Evolutionary conservation across 2,329 filamentous ascomycete genomes (phyloP).

Genomic region (Pseudogymnoascus sp.): DNA sequence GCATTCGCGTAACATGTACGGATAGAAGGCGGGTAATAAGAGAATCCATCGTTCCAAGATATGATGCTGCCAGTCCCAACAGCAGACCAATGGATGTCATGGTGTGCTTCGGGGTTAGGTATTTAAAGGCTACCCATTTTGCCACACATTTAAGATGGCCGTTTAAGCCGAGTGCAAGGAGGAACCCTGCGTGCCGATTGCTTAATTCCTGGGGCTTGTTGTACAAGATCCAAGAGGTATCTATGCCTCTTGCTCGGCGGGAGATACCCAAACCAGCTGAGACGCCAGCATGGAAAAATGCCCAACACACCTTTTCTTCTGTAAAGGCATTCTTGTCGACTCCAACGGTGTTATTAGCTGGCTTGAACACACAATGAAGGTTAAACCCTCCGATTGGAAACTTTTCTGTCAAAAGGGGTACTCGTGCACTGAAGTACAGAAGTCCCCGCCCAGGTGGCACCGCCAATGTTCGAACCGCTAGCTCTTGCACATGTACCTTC

Average conservation of each 20-base stretch:
- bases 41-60: constrained; percentile 94
- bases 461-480: constrained; percentile 81
- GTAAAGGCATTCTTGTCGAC: constrained; percentile 81
- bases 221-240: constrained; percentile 97
- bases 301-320: constrained; percentile 96
- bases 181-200: constrained; percentile 91
- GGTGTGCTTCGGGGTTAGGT: constrained; percentile 96
- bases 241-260: constrained; percentile 81
- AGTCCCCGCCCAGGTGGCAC: constrained; percentile 82
- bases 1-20: constrained; percentile 90
- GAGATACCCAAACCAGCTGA: constrained; percentile 90
- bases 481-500: constrained; percentile 77
- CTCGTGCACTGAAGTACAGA: constrained; percentile 78
- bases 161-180: constrained; percentile 84
- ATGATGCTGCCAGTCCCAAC: constrained; percentile 84
- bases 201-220: constrained; percentile 91
- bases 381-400: constrained; percentile 87
- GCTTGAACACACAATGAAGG: constrained; percentile 83
- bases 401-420: constrained; percentile 86
- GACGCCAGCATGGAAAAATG: constrained; percentile 94
- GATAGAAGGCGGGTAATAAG: constrained; percentile 87
- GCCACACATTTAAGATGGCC: constrained; percentile 90
- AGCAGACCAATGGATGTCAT: constrained; percentile 98
- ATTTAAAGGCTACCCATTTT: constrained; percentile 98
- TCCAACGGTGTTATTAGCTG: constrained; percentile 85